A percentile compares a stretch with the other conserved stretches of the same genome.
Conservation (phyloP, 192 early-diverging fungal species). For the Coemansia sp. region DNA sequence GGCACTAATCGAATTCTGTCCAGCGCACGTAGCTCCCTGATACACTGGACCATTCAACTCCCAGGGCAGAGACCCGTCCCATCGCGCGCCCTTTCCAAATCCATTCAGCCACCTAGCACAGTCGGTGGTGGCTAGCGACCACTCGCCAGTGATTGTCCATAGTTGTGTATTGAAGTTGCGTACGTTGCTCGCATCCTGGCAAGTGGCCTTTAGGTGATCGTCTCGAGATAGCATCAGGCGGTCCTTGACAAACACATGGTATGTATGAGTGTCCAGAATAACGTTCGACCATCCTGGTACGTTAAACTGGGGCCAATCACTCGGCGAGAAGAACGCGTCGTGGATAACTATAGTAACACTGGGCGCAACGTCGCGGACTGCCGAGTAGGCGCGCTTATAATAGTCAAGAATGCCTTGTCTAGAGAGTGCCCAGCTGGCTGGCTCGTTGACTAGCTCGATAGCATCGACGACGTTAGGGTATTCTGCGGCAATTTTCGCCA, state of each 20-base stretch:
- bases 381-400: conserved; percentile 43
- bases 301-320: conserved; percentile 37
- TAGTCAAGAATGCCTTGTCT: conserved; percentile 37
- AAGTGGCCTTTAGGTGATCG: conserved; percentile 36
- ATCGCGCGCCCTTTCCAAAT: conserved; percentile 57
- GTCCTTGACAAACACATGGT: conserved; percentile 54
- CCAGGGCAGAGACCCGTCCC: conserved; percentile 61
- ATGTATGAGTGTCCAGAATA: conserved; percentile 55
- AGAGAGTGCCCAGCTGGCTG: conserved; percentile 49
- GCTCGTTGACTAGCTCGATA: conserved; percentile 54
- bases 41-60: conserved; percentile 49
- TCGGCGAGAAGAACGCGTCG: conserved; percentile 49
- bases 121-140: conserved; percentile 69
- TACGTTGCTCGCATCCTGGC: conserved; percentile 38
- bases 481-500: conserved; percentile 50
- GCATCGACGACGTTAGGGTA: conserved; percentile 40
- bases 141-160: conserved; percentile 71
- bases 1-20: conserved; percentile 40
- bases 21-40: conserved; percentile 55
- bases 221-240: conserved; percentile 27
- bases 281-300: conserved; percentile 49
- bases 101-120: conserved; percentile 74
- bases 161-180: conserved; percentile 32
- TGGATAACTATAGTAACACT: conserved; percentile 41
- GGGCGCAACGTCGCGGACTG: conserved; percentile 41